Evolutionary conservation across 164 flowering plant genomes (phyloP), one percentile per base, ranked within the genome.

Genomic region (Magnolia changhungtana): DNA sequence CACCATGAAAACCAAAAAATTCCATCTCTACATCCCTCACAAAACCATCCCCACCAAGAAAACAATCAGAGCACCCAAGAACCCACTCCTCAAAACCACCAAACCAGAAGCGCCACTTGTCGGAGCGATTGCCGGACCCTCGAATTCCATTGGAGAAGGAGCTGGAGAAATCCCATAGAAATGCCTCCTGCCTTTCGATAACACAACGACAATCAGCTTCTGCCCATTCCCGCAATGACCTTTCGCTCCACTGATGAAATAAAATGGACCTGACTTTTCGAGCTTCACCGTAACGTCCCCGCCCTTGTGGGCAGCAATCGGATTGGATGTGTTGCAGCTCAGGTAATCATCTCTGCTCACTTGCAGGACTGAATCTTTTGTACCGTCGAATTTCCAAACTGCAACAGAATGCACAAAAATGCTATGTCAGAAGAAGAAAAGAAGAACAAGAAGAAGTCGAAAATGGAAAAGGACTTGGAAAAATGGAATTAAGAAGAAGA

Each of bases 201-300:
- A 8, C 11, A 90, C 90, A 37, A 86, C 89, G 72, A 90, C 88
- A 20, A 81, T 78, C 75, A 88, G 5, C 81, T 85, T 89, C 89
- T 86, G 83, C 0, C 90, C 91, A 77, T 86, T 86, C 75, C 82
- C 80, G 71, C 92, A 89, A 70, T 82, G 79, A 1, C 86, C 88
- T 2, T 78, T 19, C 0, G 82, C 81, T 49, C 90, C 90, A 31
- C 92, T 88, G 73, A 89, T 86, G 81, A 88, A 89, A 65, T 80
- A 85, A 67, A 82, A 83, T 1, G 89, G 86, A 27, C 92, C 92
- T 0, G 92, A 82, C 21, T 52, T 72, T 9, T 75, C 78, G 0
- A 89, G 86, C 76, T 69, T 74, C 78, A 89, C 83, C 75, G 69
- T 82, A 0, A 87, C 86, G 77, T 83, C 81, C 0, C 90, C 91